Base-by-base conservation (phyloP, 176 grass and related monocot genomes). In the Olyra latifolia region DNA sequence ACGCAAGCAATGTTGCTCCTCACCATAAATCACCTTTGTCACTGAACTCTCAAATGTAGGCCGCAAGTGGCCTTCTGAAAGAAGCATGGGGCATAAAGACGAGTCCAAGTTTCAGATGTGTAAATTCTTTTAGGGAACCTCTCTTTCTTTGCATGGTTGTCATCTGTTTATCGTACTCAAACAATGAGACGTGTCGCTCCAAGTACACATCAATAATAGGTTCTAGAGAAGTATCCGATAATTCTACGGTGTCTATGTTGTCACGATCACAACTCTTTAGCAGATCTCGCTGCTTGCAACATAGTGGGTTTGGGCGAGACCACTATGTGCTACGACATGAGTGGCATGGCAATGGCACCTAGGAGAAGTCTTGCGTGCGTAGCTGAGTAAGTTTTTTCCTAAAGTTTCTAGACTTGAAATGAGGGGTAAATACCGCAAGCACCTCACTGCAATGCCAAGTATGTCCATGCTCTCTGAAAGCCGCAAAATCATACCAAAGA, bases 401-500 rank as follows among this genome's bases (percentile, higher is more conserved):
- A 17, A 65, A 20, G 20, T 13, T 23, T 38, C 41, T 10, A 38
- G 27, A 14, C 39, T 24, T 58, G 0, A 84, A 35, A 2, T 7
- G 27, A 32, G 72, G 27, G 6, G 71, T 54, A 14, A 76, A 19
- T 15, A 10, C 17, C 24, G 49, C 62, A 84, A 47, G 24, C 72
- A 84, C 8, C 20, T 56, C 14, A 68, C 30, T 10, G 39, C 38
- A 5, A 66, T 29, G 2, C 50, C 62, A 6, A 68, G 0, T 19
- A 76, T 75, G 49, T 76, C 50, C 0, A 40, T 75, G 23, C 72
- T 84, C 25, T 76, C 82, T 7, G 82, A 76, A 6, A 84, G 25
- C 28, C 63, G 49, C 23, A 83, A 35, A 2, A 68, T 58, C 10
- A 66, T 0, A 3, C 25, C 39, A 0, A 58, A 13, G 9, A 11